phyloP scores from a whole-genome alignment of 495 filamentous ascomycete genomes.

The Aspergillus nanangensis region DNA sequence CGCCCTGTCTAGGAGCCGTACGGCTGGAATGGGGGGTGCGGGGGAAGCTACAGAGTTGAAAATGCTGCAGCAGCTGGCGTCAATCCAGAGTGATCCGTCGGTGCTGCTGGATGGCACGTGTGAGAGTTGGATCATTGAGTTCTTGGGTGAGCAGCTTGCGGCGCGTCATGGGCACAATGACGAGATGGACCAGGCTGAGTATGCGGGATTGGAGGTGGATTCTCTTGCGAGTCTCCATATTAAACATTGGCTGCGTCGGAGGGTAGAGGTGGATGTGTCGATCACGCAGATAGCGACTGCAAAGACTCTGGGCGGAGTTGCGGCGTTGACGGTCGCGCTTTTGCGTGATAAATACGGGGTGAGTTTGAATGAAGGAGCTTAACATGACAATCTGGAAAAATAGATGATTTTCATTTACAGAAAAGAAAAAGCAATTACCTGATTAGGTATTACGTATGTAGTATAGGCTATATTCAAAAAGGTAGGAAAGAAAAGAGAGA shows the following conservation, averaged over 20 bases:
- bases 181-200: slow-evolving; percentile 15
- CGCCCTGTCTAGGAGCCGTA: neutral
- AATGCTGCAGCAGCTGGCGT: neutral
- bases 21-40: neutral
- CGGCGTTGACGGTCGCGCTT: neutral
- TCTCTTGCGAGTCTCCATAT: slow-evolving; percentile 38
- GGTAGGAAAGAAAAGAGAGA: too few species aligned
- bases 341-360: neutral
- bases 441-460: too few species aligned
- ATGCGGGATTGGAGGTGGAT: slow-evolving; percentile 31
- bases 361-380: neutral
- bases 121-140: slow-evolving; percentile 8
- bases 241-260: slow-evolving; percentile 29
- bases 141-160: slow-evolving; percentile 20
- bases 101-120: neutral
- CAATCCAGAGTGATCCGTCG: neutral
- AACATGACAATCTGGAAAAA: too few species aligned
- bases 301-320: slow-evolving; percentile 4
- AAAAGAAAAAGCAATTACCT: too few species aligned
- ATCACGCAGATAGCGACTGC: slow-evolving; percentile 21
- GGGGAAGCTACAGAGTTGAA: neutral
- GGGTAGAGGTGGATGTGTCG: slow-evolving; percentile 21
- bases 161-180: slow-evolving; percentile 26
- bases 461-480: too few species aligned
- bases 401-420: too few species aligned